Base-by-base conservation (phyloP, 768 basidiomycete species). In the Leccinellum albellum region DNA sequence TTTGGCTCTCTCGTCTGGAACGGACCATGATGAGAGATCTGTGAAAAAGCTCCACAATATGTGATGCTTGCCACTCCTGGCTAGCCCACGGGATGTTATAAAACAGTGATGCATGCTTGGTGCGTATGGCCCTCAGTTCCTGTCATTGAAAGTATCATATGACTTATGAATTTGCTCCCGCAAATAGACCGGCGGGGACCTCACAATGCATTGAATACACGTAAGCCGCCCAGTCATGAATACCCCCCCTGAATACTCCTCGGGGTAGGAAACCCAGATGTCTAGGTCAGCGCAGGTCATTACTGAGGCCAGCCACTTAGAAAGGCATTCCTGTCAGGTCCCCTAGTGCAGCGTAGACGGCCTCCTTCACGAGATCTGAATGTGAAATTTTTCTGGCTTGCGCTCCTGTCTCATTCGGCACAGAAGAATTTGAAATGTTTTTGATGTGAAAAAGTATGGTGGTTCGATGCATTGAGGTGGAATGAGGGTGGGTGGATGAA, bases 371-470 rank as follows among this genome's bases (percentile, higher is more conserved):
- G 23, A 35, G 54, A 58, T 64, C 56, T 59, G 66, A 56, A 53
- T 55, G 59, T 63, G 56, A 69, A 60, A 57, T 17, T 9, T 2
- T 57, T 28, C 28, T 28, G 28, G 28, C 28, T 28, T 50, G 42
- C 23, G 53, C 54, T 45, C 42, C 37, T 37, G 21, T 23, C 46
- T 48, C 10, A 29, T 44, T 47, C 35, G 50, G 26, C 32, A 42
- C 5, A 42, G 40, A 57, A 52, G 54, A 55, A 55, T 49, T 57
- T 50, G 42, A 54, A 61, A 50, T 58, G 33, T 28, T n/a, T 6
- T 58, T 67, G 65, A 57, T 54, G 53, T 61, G 57, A 63, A 24
- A 24, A 23, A 14, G 23, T 48, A 44, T 49, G 61, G 64, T 67
- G 57, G 51, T 67, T 51, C 47, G 20, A 46, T 44, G 56, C 51